Evolutionary conservation across 164 flowering plant species (phyloP).

Genomic region (Magnolia officinalis): DNA sequence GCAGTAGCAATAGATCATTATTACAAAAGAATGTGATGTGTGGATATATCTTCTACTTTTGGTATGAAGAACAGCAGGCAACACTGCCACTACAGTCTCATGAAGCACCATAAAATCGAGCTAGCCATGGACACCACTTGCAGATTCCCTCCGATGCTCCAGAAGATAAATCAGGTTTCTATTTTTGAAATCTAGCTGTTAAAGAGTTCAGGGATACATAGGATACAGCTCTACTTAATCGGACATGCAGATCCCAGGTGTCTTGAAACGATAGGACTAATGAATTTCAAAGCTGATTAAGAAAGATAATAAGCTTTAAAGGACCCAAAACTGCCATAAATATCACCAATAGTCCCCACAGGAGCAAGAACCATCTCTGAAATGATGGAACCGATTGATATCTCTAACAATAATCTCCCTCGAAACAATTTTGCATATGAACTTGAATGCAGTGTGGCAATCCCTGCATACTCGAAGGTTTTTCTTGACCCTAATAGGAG

Average conservation of each 20-base stretch:
- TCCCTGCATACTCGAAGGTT: slow-evolving; percentile 19
- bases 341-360: slow-evolving; percentile 21
- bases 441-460: slow-evolving; percentile 23
- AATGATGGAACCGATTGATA: slow-evolving; percentile 22
- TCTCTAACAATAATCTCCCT: slow-evolving; percentile 24
- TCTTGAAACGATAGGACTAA: too few relatives aligned
- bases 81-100: too few relatives aligned
- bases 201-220: neutral
- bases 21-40: too few relatives aligned
- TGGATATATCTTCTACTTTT: too few relatives aligned
- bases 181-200: neutral
- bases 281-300: neutral
- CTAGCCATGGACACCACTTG: too few relatives aligned
- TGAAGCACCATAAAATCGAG: too few relatives aligned
- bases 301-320: neutral
- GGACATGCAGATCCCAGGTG: neutral
- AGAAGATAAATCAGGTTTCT: neutral
- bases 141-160: too few relatives aligned
- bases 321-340: neutral
- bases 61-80: too few relatives aligned
- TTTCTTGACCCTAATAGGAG: slow-evolving; percentile 21
- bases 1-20: too few relatives aligned
- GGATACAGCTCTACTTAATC: neutral
- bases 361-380: slow-evolving; percentile 20
- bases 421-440: slow-evolving; percentile 19